A percentile compares a stretch with the other conserved stretches of the same genome.
Evolutionary conservation across 139 green algal species (phyloP).

Genomic region (Penium margaritaceum): DNA sequence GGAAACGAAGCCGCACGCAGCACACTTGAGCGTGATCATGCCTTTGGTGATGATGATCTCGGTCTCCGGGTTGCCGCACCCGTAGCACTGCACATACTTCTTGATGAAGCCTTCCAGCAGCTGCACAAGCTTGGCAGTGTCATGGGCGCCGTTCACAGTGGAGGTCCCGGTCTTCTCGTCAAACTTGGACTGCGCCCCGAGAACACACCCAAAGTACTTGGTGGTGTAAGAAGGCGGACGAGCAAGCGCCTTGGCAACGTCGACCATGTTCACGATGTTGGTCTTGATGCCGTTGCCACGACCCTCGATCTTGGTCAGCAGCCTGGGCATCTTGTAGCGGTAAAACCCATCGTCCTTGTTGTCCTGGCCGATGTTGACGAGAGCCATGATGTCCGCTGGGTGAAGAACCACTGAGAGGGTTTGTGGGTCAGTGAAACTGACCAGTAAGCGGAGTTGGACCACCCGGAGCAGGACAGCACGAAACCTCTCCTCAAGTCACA

Average conservation of each 20-base stretch:
- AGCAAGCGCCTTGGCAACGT: conserved; percentile 93
- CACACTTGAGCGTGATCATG: conserved; percentile 89
- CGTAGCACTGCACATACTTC: conserved; percentile 96
- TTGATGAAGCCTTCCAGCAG: conserved; percentile 97
- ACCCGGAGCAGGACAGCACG: background rate
- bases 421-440: background rate
- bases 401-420: background rate
- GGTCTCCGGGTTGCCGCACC: conserved; percentile 95
- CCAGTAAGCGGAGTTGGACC: background rate
- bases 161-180: conserved; percentile 78
- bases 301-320: conserved; percentile 89
- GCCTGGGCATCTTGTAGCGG: conserved; percentile 96
- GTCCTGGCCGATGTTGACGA: conserved; percentile 69
- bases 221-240: conserved; percentile 83
- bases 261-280: conserved; percentile 97
- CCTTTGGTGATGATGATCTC: conserved; percentile 81
- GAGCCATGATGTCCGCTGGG: conserved; percentile 21
- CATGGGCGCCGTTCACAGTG: conserved; percentile 91
- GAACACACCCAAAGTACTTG: conserved; percentile 93
- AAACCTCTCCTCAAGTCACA: background rate
- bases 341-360: conserved; percentile 88
- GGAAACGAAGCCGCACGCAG: conserved; percentile 73
- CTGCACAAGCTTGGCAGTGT: conserved; percentile 67
- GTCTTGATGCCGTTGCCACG: conserved; percentile 98
- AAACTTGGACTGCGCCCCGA: conserved; percentile 92